A percentile compares a stretch with the other conserved stretches of the same genome.
Conservation (phyloP, 768 basidiomycete genomes). For the Rhodotorula diobovata region DNA sequence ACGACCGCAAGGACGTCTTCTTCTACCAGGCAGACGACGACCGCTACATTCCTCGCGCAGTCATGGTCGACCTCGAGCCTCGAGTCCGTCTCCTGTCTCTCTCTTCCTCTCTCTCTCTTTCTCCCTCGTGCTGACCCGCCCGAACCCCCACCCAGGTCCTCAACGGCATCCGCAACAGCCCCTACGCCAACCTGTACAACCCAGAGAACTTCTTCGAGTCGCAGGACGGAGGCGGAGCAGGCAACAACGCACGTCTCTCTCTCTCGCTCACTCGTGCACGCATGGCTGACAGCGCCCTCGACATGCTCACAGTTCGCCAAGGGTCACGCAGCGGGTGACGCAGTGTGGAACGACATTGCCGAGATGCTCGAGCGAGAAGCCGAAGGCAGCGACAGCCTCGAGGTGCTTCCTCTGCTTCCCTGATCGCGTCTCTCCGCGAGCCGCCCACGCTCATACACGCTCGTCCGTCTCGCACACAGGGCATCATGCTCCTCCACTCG, state of each 20-base stretch:
- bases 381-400: conserved; percentile 92
- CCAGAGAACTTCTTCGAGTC: conserved; percentile 96
- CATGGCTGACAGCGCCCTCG: not conserved
- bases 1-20: conserved; percentile 95
- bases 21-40: conserved; percentile 99
- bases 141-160: conserved; percentile 63
- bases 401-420: conserved; percentile 55
- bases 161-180: conserved; percentile 75
- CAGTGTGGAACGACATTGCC: conserved; percentile 91
- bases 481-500: conserved; percentile 97
- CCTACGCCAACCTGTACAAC: conserved; percentile 85
- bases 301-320: conserved; percentile 62
- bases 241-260: conserved; percentile 67
- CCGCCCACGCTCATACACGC: not conserved
- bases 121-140: not conserved
- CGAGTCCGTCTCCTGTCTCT: conserved; percentile 59
- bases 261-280: too few relatives aligned
- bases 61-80: conserved; percentile 92
- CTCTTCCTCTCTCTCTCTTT: not conserved
- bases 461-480: conserved; percentile 54
- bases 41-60: conserved; percentile 95
- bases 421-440: not conserved
- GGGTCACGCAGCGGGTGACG: conserved; percentile 83
- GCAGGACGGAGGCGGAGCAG: conserved; percentile 96
- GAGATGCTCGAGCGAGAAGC: conserved; percentile 99